Base-by-base conservation (phyloP, 768 basidiomycete genomes). In the Mrakia frigida region DNA sequence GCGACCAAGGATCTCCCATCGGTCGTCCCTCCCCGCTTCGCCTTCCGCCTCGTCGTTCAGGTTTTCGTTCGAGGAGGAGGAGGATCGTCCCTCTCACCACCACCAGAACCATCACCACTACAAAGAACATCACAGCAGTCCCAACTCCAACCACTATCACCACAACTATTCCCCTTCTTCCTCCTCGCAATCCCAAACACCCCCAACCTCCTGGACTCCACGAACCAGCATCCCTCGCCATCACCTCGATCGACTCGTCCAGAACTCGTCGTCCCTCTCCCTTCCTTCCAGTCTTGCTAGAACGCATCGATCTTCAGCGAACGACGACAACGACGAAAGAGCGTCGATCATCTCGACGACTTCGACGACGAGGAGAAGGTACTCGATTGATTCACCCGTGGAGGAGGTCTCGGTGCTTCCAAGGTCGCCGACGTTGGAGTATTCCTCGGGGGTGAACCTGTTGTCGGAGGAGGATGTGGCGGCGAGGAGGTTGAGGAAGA, bases 221-320 rank as follows among this genome's bases (percentile, higher is more conserved):
- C 37, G 65, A n/a, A 68, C 65, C 35, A 39, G 13, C 65, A 68
- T 68, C 65, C 37, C 65, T 43, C 65, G 65, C 21, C 65, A 68
- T 13, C 65, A 41, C 25, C 65, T 68, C 65, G 65, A 68, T 37
- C 65, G 39, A 23, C 65, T 68, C 21, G 35, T 41, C 4, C 65
- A 68, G 65, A 18, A 65, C 28, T 65, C 63, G 23, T 65, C 63
- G 23, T 18, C 63, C 21, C 63, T 65, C 21, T 65, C 63, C 7
- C 63, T 65, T 11, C 63, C 63, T 14, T 21, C 33, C 63, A 65
- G 33, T 16, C 31, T 63, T 13, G 16, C 31, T 9, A 63, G 43
- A 16, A 46, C 2, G 4, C 46, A 50, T 50, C 46, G 46, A 21
- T 18, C 46, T 18, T 1, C 35, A 35, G n/a, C n/a, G n/a, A 63